Evolutionary conservation across 495 filamentous ascomycete species (phyloP), one percentile per base, ranked within the genome.

Genomic region (Aspergillus biplanus): DNA sequence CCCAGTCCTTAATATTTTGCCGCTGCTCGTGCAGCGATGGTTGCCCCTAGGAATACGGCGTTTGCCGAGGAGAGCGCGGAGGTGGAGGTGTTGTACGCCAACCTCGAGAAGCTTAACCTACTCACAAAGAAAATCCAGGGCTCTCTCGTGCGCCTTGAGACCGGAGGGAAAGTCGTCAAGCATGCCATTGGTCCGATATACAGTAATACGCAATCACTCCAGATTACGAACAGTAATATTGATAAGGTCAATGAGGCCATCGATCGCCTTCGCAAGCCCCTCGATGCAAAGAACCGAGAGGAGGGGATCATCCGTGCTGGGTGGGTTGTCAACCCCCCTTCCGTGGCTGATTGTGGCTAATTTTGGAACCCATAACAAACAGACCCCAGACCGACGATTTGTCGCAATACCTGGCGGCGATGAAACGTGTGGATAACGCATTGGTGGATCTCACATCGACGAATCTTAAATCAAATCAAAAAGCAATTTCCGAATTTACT

Each of bases 91-190:
- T 73, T 90, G 16, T 84, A 82, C 63, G 87, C 87, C 52, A 87
- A 87, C 69, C 80, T 88, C 59, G 83, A 85, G 62, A 90, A 89
- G 76, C 81, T 88, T 65, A 86, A 87, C 61, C 70, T 78, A 54
- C 85, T 98, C 68, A 96, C 91, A 34, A 97, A 93, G 78, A 97
- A 96, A 80, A 97, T 99, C 65, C 87, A 93, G 73, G 88, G 90
- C 18, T 96, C 92, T 33, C 82, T 97, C 56, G 87, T 87, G 34
- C 86, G 94, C 67, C 78, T 99, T 12, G 92, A 97, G 65, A 87
- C 88, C 34, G 92, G 90, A 53, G 95, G 92, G 18, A 91, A 92
- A 71, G 92, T 88, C 53, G 92, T 98, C 15, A 89, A 93, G 62
- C 89, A 97, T 63, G 92, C 96, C 9, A 92, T 97, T 52, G 92